Evolutionary conservation across 805 yeast genomes (phyloP).

Genomic region (Saccharomyces mikatae): DNA sequence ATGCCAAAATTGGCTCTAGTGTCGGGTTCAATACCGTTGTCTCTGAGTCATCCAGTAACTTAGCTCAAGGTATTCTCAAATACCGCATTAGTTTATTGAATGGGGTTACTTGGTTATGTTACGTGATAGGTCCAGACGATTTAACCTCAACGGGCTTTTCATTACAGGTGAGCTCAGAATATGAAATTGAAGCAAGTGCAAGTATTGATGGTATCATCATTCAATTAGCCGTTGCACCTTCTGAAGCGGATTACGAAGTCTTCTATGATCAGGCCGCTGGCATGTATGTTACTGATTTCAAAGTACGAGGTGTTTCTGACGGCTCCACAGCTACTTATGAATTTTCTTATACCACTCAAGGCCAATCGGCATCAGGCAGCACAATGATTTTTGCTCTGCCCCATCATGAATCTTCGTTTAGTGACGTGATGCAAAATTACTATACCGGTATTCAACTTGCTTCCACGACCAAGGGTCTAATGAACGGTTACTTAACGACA

Average conservation of each 20-base stretch:
- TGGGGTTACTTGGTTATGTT: conserved; percentile 36
- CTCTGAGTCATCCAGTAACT: conserved; percentile 26
- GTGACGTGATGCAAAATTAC: conserved; percentile 19
- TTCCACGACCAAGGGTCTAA: conserved; percentile 44
- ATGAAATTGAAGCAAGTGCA: conserved; percentile 23
- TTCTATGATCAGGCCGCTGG: conserved; percentile 60
- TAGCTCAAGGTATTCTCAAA: conserved; percentile 39
- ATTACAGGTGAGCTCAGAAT: conserved; percentile 17
- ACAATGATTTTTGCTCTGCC: conserved; percentile 57
- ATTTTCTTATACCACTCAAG: conserved; percentile 38
- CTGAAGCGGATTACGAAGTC: conserved; percentile 34
- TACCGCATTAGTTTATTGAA: conserved; percentile 47
- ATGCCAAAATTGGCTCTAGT: conserved; percentile 42
- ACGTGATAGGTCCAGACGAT: conserved; percentile 7
- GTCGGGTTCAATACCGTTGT: conserved; percentile 49
- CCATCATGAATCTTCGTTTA: conserved; percentile 49
- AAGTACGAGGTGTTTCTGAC: conserved; percentile 36
- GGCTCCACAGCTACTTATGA: conserved; percentile 36
- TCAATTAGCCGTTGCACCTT: conserved; percentile 47
- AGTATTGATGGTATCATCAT: conserved; percentile 40
- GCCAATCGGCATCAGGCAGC: conserved; percentile 38
- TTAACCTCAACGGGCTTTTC: conserved; percentile 29
- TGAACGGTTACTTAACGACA: conserved; percentile 38
- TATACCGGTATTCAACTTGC: conserved; percentile 27
- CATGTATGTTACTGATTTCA: conserved; percentile 43